Conservation (phyloP, 2,329 filamentous ascomycete species). For the Phyllosticta paracitricarpa region DNA sequence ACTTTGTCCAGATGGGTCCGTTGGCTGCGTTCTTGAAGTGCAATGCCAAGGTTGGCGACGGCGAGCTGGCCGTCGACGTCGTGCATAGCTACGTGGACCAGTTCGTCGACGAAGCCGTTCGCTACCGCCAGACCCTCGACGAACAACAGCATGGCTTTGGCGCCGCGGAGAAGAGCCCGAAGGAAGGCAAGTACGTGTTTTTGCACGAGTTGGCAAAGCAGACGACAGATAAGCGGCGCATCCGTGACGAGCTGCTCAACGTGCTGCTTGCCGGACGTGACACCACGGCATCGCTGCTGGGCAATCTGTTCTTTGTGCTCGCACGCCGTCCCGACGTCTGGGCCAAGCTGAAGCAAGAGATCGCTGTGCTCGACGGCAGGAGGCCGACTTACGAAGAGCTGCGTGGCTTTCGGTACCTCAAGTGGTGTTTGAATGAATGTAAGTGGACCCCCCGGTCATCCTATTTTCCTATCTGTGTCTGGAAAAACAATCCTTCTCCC, state of each 20-base stretch:
- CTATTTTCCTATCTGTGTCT: background rate
- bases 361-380: constrained; percentile 16
- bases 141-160: constrained; percentile 11
- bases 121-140: constrained; percentile 14
- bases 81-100: constrained; percentile 34
- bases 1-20: constrained; percentile 27
- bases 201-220: constrained; percentile 37
- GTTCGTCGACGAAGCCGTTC: constrained; percentile 36
- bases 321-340: constrained; percentile 30
- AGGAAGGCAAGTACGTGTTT: constrained; percentile 35
- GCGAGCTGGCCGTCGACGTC: constrained; percentile 3
- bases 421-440: constrained; percentile 52
- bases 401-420: constrained; percentile 48
- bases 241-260: constrained; percentile 38
- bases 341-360: constrained; percentile 29
- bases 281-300: constrained; percentile 30
- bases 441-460: constrained; percentile 13
- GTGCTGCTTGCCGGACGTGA: constrained; percentile 33
- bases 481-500: too few relatives aligned
- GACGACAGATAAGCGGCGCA: constrained; percentile 33
- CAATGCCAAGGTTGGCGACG: background rate
- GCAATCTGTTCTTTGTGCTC: constrained; percentile 31
- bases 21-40: constrained; percentile 12
- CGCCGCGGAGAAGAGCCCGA: background rate
- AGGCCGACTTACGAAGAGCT: constrained; percentile 48